Conservation (phyloP, 2,329 filamentous ascomycete species). For the Aspergillus persii region DNA sequence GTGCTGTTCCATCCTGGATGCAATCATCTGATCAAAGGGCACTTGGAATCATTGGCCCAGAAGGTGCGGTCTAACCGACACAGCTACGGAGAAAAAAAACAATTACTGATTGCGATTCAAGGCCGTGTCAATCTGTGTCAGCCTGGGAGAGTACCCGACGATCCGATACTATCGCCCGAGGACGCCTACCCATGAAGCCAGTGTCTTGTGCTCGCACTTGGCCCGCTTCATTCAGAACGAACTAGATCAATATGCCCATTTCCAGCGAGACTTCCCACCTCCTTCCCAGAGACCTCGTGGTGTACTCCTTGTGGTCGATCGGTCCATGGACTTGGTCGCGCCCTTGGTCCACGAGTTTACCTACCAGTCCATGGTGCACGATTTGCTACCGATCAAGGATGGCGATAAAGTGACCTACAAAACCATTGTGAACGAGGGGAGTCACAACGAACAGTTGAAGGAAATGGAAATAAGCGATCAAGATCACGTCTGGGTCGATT, state of each 20-base stretch:
- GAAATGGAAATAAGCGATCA: constrained; percentile 89
- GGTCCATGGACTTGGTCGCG: constrained; percentile 86
- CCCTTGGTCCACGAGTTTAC: constrained; percentile 94
- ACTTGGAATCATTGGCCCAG: constrained; percentile 82
- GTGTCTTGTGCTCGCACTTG: constrained; percentile 80
- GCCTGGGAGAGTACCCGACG: constrained; percentile 88
- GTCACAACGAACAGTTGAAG: constrained; percentile 70
- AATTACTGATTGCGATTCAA: constrained; percentile 34
- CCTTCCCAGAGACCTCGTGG: constrained; percentile 70
- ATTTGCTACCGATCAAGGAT: constrained; percentile 83
- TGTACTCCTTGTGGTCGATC: constrained; percentile 81
- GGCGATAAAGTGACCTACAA: constrained; percentile 84
- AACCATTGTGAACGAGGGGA: constrained; percentile 73
- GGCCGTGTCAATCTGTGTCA: constrained; percentile 85
- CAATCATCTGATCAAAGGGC: constrained; percentile 75
- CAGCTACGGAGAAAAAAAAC: background rate
- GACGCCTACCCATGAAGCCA: constrained; percentile 77
- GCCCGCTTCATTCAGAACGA: constrained; percentile 90
- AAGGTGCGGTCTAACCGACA: constrained; percentile 59
- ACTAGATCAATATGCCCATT: constrained; percentile 83
- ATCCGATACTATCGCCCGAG: constrained; percentile 85
- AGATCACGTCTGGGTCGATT: constrained; percentile 93
- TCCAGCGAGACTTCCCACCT: constrained; percentile 80
- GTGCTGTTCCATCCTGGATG: constrained; percentile 87
- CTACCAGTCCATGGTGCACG: constrained; percentile 97